These are phyloP conservation scores for Epichloe gansuensis DNA, from an alignment of 2,329 filamentous ascomycete species.

Conservation along the genomic window DNA sequence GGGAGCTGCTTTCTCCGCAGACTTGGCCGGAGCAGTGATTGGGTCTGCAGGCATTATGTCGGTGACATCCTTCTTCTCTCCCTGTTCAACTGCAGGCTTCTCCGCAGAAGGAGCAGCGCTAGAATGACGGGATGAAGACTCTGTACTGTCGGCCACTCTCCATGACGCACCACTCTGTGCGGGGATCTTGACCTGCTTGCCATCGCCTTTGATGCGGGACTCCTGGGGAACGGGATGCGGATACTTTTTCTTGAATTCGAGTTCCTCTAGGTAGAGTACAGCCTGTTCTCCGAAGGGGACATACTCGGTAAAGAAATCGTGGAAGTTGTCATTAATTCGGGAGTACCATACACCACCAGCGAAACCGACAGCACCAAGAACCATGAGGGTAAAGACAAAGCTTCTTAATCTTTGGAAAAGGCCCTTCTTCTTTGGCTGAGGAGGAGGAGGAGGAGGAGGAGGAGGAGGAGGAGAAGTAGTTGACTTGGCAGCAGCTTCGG, in stretches of 20 bases:
- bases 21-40: slow-evolving; percentile 16
- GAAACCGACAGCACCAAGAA: slow-evolving; percentile 69
- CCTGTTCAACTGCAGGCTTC: slow-evolving; percentile 14
- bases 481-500: slow-evolving; percentile 2
- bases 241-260: slow-evolving; percentile 83
- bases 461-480: slow-evolving; percentile 14
- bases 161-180: slow-evolving; percentile 77
- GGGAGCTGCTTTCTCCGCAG: slow-evolving; percentile 19
- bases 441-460: slow-evolving; percentile 18
- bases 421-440: slow-evolving; percentile 44
- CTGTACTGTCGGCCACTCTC: slow-evolving; percentile 53
- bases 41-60: slow-evolving; percentile 15
- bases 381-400: slow-evolving; percentile 61
- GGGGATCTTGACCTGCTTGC: slow-evolving; percentile 68
- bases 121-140: slow-evolving; percentile 45
- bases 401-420: slow-evolving; percentile 61
- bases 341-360: slow-evolving; percentile 86
- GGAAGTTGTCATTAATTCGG: slow-evolving; percentile 90
- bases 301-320: slow-evolving; percentile 98
- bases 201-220: slow-evolving; percentile 39
- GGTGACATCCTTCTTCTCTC: slow-evolving; percentile 19
- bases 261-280: slow-evolving; percentile 90
- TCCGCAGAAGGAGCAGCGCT: slow-evolving; percentile 34
- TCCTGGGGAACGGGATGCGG: slow-evolving; percentile 32
- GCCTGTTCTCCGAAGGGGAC: slow-evolving; percentile 88